Conservation (phyloP, 208 protist species). For the Wallacemonas sp. region DNA sequence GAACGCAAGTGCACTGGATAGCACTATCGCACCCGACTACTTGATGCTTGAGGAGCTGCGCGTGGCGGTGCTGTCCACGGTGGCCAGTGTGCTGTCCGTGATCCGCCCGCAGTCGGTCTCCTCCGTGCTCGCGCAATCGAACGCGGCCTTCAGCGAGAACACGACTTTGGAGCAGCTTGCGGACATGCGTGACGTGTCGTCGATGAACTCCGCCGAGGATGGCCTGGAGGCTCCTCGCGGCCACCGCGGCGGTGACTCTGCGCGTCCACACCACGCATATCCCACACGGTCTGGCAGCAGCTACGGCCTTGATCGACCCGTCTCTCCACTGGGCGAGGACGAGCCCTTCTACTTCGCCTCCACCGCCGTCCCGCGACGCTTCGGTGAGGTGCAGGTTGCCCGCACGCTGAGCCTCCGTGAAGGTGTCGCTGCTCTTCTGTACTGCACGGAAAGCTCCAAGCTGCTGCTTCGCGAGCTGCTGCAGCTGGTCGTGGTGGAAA, state of each 20-base stretch:
- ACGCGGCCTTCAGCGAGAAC: conserved; percentile 21
- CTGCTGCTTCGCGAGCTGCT: conserved; percentile 27
- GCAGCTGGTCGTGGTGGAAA: conserved; percentile 24
- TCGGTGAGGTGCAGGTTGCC: conserved; percentile 14
- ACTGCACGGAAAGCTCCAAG: conserved; percentile 24
- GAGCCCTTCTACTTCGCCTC: conserved; percentile 11
- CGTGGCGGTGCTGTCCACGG: conserved; percentile 23
- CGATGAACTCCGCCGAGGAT: not conserved
- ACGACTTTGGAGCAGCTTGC: not conserved
- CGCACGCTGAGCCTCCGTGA: conserved; percentile 24
- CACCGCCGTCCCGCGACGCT: conserved; percentile 6
- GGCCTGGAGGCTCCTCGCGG: not conserved
- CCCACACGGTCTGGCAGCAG: not conserved
- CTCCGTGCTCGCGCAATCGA: conserved; percentile 21
- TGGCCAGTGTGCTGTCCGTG: not conserved
- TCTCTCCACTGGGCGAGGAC: not conserved
- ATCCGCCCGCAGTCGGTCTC: conserved; percentile 10
- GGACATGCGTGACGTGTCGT: not conserved
- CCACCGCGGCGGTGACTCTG: not conserved
- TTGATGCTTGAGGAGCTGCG: conserved; percentile 30
- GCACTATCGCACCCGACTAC: not conserved
- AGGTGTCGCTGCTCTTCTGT: conserved; percentile 34
- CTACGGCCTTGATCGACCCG: not conserved
- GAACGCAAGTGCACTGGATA: not conserved
- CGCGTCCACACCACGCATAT: not conserved